A percentile compares a stretch with the other conserved stretches of the same genome.
Conservation (phyloP, 345 rosid genomes). For the Erysimum cheiranthoides region DNA sequence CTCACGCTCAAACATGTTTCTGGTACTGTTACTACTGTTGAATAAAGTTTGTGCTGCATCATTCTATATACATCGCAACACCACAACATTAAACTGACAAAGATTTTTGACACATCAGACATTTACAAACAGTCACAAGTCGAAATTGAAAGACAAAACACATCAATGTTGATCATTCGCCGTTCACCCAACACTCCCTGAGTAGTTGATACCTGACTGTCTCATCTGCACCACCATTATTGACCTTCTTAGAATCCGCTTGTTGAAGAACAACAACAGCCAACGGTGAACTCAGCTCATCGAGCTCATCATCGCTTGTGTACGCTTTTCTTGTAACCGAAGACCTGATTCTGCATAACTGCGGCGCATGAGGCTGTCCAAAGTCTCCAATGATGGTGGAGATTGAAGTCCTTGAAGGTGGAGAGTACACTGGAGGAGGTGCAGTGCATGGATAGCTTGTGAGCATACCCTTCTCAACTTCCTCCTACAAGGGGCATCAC, state of each 20-base stretch:
- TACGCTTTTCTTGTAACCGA: slow-evolving; percentile 70
- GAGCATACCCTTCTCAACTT: slow-evolving; percentile 37
- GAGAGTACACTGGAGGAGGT: slow-evolving; percentile 60
- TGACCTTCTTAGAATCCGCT: slow-evolving; percentile 25
- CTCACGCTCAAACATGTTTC: not conserved
- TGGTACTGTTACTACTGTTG: not conserved
- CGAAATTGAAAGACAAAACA: not conserved
- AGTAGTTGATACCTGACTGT: slow-evolving; percentile 75
- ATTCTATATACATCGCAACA: slow-evolving; percentile 25
- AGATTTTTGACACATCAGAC: slow-evolving; percentile 7
- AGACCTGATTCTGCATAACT: slow-evolving; percentile 65
- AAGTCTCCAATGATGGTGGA: slow-evolving; percentile 53
- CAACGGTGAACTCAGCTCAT: slow-evolving; percentile 78
- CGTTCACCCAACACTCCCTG: slow-evolving; percentile 72
- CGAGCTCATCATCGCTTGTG: slow-evolving; percentile 91
- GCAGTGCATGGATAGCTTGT: slow-evolving; percentile 64
- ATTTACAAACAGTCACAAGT: slow-evolving; percentile 20
- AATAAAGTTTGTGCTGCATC: slow-evolving; percentile 6
- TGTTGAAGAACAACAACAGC: slow-evolving; percentile 56
- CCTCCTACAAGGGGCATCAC: slow-evolving; percentile 39
- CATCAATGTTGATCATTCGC: slow-evolving; percentile 49
- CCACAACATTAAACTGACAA: not conserved
- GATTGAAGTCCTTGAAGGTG: slow-evolving; percentile 69
- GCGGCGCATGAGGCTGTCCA: slow-evolving; percentile 47
- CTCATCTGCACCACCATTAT: slow-evolving; percentile 33